These are phyloP conservation scores for Agroathelia rolfsii DNA, from an alignment of 1,284 basidiomycete genomes.

Conservation along the genomic window DNA sequence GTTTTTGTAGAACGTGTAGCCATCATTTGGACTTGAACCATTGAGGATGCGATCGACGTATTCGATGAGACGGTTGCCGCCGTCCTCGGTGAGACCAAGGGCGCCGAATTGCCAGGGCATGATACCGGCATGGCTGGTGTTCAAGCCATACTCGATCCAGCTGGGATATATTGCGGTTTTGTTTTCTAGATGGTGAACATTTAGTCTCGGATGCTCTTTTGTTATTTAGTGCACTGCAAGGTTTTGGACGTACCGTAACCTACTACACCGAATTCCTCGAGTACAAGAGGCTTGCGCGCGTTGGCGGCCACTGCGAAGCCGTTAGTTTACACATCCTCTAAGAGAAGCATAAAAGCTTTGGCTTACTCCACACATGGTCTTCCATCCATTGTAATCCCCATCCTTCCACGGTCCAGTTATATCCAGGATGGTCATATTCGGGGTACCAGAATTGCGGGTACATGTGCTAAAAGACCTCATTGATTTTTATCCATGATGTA, in stretches of 20 bases:
- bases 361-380: constrained; percentile 32
- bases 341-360: neutral
- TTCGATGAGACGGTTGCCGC: constrained; percentile 43
- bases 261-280: constrained; percentile 44
- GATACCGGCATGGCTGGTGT: constrained; percentile 42
- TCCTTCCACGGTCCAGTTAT: constrained; percentile 36
- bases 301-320: constrained; percentile 32
- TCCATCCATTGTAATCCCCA: constrained; percentile 50
- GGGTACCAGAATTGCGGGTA: too few relatives aligned
- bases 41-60: constrained; percentile 41
- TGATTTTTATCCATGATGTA: constrained; percentile 1
- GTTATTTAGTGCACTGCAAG: neutral
- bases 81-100: constrained; percentile 36
- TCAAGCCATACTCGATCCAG: constrained; percentile 39
- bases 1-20: constrained; percentile 42
- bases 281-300: constrained; percentile 39
- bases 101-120: constrained; percentile 52
- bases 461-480: constrained; percentile 38
- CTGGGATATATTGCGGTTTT: constrained; percentile 38
- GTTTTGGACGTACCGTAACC: constrained; percentile 26
- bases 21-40: constrained; percentile 48
- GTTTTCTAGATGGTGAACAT: constrained; percentile 27
- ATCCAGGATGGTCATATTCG: constrained; percentile 38
- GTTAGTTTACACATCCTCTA: constrained; percentile 1
- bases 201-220: neutral